Conservation (phyloP, 2,329 filamentous ascomycete species). For the Ceratocystis papillata region DNA sequence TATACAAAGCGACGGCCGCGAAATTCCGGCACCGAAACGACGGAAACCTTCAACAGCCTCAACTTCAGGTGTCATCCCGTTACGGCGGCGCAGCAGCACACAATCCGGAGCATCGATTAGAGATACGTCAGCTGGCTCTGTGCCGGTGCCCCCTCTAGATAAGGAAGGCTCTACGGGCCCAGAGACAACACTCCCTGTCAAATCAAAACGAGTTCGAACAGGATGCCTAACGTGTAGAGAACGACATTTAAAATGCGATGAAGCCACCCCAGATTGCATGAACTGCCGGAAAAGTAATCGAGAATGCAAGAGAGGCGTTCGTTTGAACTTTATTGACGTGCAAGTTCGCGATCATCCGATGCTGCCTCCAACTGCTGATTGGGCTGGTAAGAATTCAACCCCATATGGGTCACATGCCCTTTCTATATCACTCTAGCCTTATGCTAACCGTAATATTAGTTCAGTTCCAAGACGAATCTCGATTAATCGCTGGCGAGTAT, state of each 20-base stretch:
- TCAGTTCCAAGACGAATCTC: slow-evolving; percentile 77
- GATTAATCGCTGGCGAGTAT: slow-evolving; percentile 84
- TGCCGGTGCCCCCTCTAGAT: background rate
- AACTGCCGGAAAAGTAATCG: slow-evolving; percentile 86
- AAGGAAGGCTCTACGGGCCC: slow-evolving; percentile 16
- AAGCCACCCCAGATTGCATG: slow-evolving; percentile 51
- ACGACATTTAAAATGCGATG: slow-evolving; percentile 84
- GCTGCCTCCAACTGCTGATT: slow-evolving; percentile 51
- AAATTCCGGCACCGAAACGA: slow-evolving; percentile 21
- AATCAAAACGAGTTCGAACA: slow-evolving; percentile 78
- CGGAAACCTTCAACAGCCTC: slow-evolving; percentile 19
- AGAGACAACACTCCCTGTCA: slow-evolving; percentile 31
- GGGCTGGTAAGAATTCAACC: slow-evolving; percentile 41
- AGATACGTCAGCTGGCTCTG: slow-evolving; percentile 10
- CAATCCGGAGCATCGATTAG: slow-evolving; percentile 16
- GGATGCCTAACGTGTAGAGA: slow-evolving; percentile 85
- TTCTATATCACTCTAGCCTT: background rate
- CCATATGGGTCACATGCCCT: slow-evolving; percentile 16
- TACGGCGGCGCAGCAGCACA: slow-evolving; percentile 22
- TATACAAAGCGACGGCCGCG: background rate
- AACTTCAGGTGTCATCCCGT: slow-evolving; percentile 6
- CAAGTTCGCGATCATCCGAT: slow-evolving; percentile 58
- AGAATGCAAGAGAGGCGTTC: slow-evolving; percentile 72
- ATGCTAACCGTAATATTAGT: slow-evolving; percentile 36
- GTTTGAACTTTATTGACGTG: slow-evolving; percentile 84